Evolutionary conservation across 768 basidiomycete genomes (phyloP).

Genomic region (Auricularia sp.): DNA sequence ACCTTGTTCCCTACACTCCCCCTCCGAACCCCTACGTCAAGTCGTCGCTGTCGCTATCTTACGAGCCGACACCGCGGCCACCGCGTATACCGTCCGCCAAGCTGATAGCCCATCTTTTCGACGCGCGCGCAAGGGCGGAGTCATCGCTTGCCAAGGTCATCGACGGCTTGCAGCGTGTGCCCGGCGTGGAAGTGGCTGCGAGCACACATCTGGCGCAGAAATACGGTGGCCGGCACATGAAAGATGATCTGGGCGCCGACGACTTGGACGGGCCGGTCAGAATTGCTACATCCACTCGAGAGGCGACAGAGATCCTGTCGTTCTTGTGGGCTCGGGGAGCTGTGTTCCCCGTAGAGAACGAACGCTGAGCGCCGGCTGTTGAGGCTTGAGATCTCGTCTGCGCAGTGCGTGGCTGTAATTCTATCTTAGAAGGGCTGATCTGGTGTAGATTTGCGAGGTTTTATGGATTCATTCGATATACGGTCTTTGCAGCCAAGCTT

Average conservation of each 20-base stretch:
- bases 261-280: not conserved
- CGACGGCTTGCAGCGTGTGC: conserved; percentile 38
- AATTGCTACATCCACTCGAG: conserved; percentile 22
- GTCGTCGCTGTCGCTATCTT: conserved; percentile 12
- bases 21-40: conserved; percentile 56
- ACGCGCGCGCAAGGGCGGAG: conserved; percentile 75
- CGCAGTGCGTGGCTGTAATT: too few species aligned
- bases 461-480: too few species aligned
- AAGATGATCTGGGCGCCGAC: not conserved
- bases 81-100: conserved; percentile 9
- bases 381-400: too few species aligned
- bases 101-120: conserved; percentile 78
- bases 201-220: conserved; percentile 38
- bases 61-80: conserved; percentile 9
- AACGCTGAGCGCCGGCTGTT: too few species aligned
- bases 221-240: conserved; percentile 19
- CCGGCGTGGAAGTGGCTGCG: conserved; percentile 29
- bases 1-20: conserved; percentile 63
- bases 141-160: conserved; percentile 66
- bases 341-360: not conserved
- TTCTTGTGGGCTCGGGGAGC: conserved; percentile 68
- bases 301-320: conserved; percentile 58
- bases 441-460: too few species aligned
- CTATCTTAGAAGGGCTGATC: too few species aligned
- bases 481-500: too few species aligned